These are phyloP conservation scores for Tephrocybe rancida DNA, from an alignment of 768 basidiomycete species.

Conservation along the genomic window DNA sequence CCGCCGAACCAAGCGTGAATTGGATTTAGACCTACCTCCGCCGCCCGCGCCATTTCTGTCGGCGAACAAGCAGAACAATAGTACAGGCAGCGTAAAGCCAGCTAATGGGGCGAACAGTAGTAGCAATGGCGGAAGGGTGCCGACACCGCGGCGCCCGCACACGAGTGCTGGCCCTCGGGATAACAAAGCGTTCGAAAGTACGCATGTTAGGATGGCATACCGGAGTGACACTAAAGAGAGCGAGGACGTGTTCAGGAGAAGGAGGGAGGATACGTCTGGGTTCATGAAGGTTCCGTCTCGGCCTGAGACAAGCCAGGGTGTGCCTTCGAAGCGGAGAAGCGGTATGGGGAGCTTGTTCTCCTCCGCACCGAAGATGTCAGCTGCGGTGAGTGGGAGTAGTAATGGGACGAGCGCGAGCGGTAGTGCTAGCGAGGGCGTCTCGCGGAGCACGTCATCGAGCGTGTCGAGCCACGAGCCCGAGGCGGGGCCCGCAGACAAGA, in stretches of 20 bases:
- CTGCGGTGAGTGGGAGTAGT: slow-evolving; percentile 36
- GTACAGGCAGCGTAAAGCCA: slow-evolving; percentile 12
- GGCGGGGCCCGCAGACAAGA: slow-evolving; percentile 36
- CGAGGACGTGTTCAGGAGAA: slow-evolving; percentile 9
- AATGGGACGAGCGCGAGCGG: slow-evolving; percentile 27
- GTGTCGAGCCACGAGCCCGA: slow-evolving; percentile 29
- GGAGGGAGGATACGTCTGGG: slow-evolving; percentile 4
- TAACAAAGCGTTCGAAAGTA: slow-evolving; percentile 38
- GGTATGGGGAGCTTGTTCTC: slow-evolving; percentile 19
- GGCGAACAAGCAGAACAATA: slow-evolving; percentile 10
- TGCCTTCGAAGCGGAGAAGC: slow-evolving; percentile 17
- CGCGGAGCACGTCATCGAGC: slow-evolving; percentile 32
- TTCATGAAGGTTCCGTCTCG: slow-evolving; percentile 5
- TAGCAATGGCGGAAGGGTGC: slow-evolving; percentile 6
- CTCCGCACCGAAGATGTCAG: slow-evolving; percentile 23
- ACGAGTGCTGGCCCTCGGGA: slow-evolving; percentile 77
- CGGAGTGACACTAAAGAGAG: slow-evolving; percentile 2
- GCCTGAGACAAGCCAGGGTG: slow-evolving; percentile 19
- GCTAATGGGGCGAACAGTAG: slow-evolving; percentile 1
- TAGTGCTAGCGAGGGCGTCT: slow-evolving; percentile 18
- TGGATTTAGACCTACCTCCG: slow-evolving; percentile 34
- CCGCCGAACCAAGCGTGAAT: slow-evolving; percentile 41
- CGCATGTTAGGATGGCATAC: slow-evolving; percentile 7
- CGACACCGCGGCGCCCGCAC: slow-evolving; percentile 56
- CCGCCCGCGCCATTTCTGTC: slow-evolving; percentile 37